phyloP scores from a whole-genome alignment of 2,329 filamentous ascomycete species.

The Cordyceps militaris region DNA sequence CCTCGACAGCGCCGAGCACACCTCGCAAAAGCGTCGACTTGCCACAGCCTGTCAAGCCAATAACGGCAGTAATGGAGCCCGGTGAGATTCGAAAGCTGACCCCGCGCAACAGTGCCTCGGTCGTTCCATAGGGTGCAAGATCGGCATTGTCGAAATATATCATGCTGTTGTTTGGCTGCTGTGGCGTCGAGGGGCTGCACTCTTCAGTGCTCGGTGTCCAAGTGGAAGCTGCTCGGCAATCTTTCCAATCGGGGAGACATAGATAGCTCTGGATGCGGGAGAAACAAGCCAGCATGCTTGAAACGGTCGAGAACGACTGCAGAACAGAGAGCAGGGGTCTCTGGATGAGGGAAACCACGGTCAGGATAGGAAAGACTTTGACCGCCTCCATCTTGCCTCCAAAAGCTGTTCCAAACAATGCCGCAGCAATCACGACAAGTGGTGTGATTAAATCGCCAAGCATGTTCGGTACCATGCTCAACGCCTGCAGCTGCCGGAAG shows the following conservation, averaged over 20 bases:
- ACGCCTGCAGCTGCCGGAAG: not conserved
- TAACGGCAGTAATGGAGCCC: not conserved
- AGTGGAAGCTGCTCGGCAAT: too few species aligned
- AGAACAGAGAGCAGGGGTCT: not conserved
- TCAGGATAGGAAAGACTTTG: not conserved
- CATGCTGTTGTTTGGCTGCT: not conserved
- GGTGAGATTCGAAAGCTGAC: not conserved
- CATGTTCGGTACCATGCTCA: not conserved
- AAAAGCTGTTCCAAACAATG: not conserved
- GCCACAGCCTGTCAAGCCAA: not conserved
- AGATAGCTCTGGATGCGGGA: not conserved
- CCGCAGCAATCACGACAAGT: not conserved
- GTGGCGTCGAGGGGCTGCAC: not conserved
- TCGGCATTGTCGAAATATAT: not conserved
- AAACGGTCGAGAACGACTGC: not conserved
- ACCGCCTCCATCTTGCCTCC: not conserved
- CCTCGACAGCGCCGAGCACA: not conserved
- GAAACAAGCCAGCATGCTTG: not conserved
- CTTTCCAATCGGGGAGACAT: too few species aligned
- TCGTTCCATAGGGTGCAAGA: not conserved
- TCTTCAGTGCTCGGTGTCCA: too few species aligned
- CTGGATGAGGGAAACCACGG: not conserved
- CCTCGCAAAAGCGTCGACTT: not conserved
- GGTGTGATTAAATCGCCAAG: not conserved
- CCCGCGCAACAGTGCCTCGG: not conserved